Evolutionary conservation across 345 rosid genomes (phyloP).

Genomic region (Camelina hispida): DNA sequence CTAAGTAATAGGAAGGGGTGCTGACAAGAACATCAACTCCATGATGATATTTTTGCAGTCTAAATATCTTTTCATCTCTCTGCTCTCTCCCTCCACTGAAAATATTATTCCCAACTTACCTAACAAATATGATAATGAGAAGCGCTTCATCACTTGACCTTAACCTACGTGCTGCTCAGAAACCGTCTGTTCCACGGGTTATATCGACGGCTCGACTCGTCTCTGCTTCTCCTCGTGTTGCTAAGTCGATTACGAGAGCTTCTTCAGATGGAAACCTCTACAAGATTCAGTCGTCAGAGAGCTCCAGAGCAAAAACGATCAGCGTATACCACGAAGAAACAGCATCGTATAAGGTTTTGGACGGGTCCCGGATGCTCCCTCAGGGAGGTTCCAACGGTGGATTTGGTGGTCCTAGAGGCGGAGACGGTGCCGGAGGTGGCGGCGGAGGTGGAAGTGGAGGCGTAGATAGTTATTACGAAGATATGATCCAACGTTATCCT

Average conservation of each 20-base stretch:
- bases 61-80: conserved; percentile 38
- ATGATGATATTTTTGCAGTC: conserved; percentile 25
- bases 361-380: conserved; percentile 10
- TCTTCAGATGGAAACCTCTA: conserved; percentile 39
- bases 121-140: conserved; percentile 53
- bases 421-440: conserved; percentile 39
- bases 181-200: conserved; percentile 42
- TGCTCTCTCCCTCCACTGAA: conserved; percentile 26
- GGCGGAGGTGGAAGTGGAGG: conserved; percentile 47
- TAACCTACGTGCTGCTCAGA: conserved; percentile 53
- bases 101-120: not conserved
- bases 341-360: conserved; percentile 7
- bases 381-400: conserved; percentile 54
- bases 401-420: conserved; percentile 48
- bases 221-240: conserved; percentile 37
- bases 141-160: conserved; percentile 60
- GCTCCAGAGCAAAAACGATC: conserved; percentile 19
- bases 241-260: conserved; percentile 36
- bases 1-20: not conserved
- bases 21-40: conserved; percentile 8
- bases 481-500: conserved; percentile 66
- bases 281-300: conserved; percentile 21
- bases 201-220: conserved; percentile 44
- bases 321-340: conserved; percentile 19
- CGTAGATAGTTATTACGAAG: conserved; percentile 63